These are phyloP conservation scores for Sclerospora graminicola DNA, from an alignment of 352 stramenopile species.

Conservation along the genomic window DNA sequence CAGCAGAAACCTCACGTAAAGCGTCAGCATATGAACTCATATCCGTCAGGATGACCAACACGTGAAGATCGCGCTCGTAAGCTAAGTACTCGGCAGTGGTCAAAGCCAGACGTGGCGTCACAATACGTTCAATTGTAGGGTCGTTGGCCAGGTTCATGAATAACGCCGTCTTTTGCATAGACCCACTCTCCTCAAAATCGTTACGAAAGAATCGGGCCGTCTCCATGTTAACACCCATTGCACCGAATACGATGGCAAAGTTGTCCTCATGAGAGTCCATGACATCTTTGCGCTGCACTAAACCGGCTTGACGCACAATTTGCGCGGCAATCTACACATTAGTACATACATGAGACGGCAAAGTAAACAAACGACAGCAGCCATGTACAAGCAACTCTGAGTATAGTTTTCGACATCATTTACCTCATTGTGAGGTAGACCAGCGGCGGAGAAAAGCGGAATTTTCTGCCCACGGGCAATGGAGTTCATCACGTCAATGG, in stretches of 20 bases:
- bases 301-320: conserved; percentile 97
- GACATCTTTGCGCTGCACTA: conserved; percentile 97
- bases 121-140: conserved; percentile 99
- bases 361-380: conserved; percentile 2
- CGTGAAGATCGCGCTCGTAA: conserved; percentile 98
- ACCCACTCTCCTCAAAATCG: conserved; percentile 96
- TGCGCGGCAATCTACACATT: conserved; percentile 89
- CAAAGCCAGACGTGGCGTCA: conserved; percentile 96
- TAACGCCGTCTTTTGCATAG: conserved; percentile 97
- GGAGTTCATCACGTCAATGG: conserved; percentile 99
- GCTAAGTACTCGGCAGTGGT: conserved; percentile 99
- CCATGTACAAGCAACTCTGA: background rate
- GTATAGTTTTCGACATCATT: background rate
- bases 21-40: conserved; percentile 99
- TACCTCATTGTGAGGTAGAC: conserved; percentile 97
- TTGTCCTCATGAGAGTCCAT: conserved; percentile 98
- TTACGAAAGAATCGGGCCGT: conserved; percentile 94
- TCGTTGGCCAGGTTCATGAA: conserved; percentile 99
- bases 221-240: conserved; percentile 99
- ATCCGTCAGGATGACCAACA: conserved; percentile 99
- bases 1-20: conserved; percentile 93
- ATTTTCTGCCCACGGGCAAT: conserved; percentile 99
- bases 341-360: background rate
- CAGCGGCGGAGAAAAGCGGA: conserved; percentile 97
- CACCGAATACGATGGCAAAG: conserved; percentile 99